Base-by-base conservation (phyloP, 768 basidiomycete genomes). In the Cystobasidium ongulense region DNA sequence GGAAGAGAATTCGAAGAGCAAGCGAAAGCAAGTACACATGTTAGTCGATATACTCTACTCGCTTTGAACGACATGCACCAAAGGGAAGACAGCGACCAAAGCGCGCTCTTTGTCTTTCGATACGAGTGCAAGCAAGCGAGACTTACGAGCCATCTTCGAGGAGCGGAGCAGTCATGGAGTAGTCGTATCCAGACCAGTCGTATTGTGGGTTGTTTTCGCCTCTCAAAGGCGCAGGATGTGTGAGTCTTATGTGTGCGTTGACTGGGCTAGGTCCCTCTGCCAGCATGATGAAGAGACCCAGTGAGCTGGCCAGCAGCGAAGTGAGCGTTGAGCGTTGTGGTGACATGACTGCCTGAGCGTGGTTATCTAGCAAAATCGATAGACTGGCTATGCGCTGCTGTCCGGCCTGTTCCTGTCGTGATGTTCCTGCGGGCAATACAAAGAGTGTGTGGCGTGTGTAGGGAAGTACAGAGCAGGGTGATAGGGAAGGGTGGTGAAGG, bases 131-230 rank as follows among this genome's bases (percentile, higher is more conserved):
- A 8, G 39, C 39, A 18, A 21, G n/a, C 15, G 21, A 4, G 3
- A 50, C 65, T 43, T 43, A 67, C 65, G 36, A 39, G 11, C 65
- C 65, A 52, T 67, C 65, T 17, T 23, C 23, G 43, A 25, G 27
- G 2, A 67, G 65, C 27, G 65, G 41, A 23, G 2, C 23, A 18
- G 65, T 67, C 65, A 67, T 67, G 3, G 39, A 43, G 31, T 67
- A 67, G 46, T 67, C 65, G 43, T 11, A 46, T 4, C 38, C 23
- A 31, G 50, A 15, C 1, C 33, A 54, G 11, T 54, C 18, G 29
- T 36, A 71, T n/a, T 33, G 38, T 3, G 23, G 21, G n/a, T 36
- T 46, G 53, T 36, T 36, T 29, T 38, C n/a, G 29, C 50, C 52
- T 33, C 68, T 52, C 35, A 71, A 29, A 23, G 68, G 68, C 25